These are phyloP conservation scores for Eutrema heterophyllum DNA, from an alignment of 345 rosid genomes.

Conservation along the genomic window DNA sequence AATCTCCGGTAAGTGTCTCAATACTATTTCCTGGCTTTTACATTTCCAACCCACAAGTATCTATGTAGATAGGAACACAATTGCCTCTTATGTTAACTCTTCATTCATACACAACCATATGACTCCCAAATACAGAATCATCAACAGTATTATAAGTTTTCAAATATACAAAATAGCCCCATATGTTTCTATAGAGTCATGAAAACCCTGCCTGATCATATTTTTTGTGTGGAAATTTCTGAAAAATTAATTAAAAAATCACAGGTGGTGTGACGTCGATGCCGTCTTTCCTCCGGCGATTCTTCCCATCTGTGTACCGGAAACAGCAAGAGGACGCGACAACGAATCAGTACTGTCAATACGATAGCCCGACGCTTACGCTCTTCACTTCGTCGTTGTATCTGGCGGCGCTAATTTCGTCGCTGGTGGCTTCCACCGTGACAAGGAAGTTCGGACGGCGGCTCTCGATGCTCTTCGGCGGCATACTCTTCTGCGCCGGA, in stretches of 20 bases:
- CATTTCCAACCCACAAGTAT: not conserved
- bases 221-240: not conserved
- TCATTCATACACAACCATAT: not conserved
- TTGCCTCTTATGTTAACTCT: not conserved
- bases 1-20: constrained; percentile 64
- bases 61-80: not conserved
- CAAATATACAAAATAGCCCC: not conserved
- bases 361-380: constrained; percentile 64
- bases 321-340: constrained; percentile 42
- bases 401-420: constrained; percentile 73
- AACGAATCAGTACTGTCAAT: constrained; percentile 72
- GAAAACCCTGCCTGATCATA: not conserved
- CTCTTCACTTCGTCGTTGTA: constrained; percentile 93
- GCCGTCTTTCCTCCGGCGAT: constrained; percentile 58
- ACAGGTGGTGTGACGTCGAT: constrained; percentile 95
- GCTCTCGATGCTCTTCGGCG: constrained; percentile 86
- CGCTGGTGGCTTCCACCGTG: constrained; percentile 72
- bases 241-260: not conserved
- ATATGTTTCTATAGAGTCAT: not conserved
- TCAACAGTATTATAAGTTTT: not conserved
- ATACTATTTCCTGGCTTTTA: not conserved
- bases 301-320: constrained; percentile 63
- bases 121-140: not conserved
- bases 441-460: constrained; percentile 75
- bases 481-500: constrained; percentile 74